Evolutionary conservation across 2,329 filamentous ascomycete genomes (phyloP), one percentile per base, ranked within the genome.

Genomic region (Lizonia empirigonia): DNA sequence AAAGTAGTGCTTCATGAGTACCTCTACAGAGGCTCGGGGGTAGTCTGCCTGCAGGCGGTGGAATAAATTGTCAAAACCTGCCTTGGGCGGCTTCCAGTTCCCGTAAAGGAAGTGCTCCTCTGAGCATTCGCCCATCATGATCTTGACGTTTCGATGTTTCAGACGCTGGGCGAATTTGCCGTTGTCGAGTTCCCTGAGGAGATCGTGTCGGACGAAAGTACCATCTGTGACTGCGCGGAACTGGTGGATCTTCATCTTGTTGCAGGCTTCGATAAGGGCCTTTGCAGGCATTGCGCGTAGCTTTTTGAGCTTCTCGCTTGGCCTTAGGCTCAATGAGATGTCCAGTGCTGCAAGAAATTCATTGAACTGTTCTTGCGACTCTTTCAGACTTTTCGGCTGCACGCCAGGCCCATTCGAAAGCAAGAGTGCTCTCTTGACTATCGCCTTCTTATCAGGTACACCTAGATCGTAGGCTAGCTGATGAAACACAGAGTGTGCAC

Each of bases 401-500:
- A 82, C 69, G 2, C 79, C 79, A 1, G 79, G 77, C 1, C 78
- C 78, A 58, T 83, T 83, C 15, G 78, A 79, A 59, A 78, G 77
- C 77, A 84, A 83, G 37, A 82, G 73, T 7, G 73, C 79, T 44
- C 80, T 71, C 47, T 77, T 78, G 45, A 85, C 76, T 33, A 84
- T 70, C 0, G 75, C 65, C 36, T 80, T 74, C 4, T 73, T 63
- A 8, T 74, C 71, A 0, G 79, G 75, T 15, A 79, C 73, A 44
- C 75, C 77, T 7, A 84, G 72, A 58, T 85, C 82, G 56, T 84
- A 80, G 8, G 80, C 77, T 2, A 85, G 66, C 64, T 85, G 82
- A 46, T 84, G 77, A 59, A 84, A 85, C 2, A 78, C 75, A 2
- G 79, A 82, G 59, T 84, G 80, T 2, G 80, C 75, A 1, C 82